phyloP scores from a whole-genome alignment of 805 yeast species.

The Lachancea dasiensis region DNA sequence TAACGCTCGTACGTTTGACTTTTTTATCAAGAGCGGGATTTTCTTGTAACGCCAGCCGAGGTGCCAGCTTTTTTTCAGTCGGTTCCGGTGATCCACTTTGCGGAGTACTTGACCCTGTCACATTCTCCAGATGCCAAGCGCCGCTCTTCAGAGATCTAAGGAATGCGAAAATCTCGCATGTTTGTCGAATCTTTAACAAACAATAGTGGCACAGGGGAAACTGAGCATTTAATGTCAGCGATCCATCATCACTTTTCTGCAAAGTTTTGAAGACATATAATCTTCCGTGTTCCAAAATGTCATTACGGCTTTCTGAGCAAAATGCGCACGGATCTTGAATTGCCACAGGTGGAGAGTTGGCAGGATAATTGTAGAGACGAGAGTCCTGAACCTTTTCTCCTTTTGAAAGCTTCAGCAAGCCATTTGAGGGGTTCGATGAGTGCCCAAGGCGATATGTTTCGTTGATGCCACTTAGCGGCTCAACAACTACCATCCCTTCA shows the following conservation, averaged over 20 bases:
- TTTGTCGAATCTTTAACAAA: constrained; percentile 67
- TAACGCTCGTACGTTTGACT: constrained; percentile 25
- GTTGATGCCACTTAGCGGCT: constrained; percentile 81
- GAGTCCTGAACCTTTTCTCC: constrained; percentile 22
- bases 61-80: constrained; percentile 1
- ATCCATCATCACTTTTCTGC: constrained; percentile 30
- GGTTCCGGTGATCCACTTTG: constrained; percentile 16
- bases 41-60: background rate
- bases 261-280: constrained; percentile 58
- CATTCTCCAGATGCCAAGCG: constrained; percentile 53
- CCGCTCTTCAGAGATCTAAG: constrained; percentile 56
- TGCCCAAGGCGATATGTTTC: constrained; percentile 52
- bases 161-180: constrained; percentile 78
- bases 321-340: constrained; percentile 69
- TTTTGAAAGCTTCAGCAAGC: background rate
- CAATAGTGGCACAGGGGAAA: constrained; percentile 82
- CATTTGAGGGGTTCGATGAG: constrained; percentile 5
- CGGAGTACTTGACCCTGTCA: constrained; percentile 18
- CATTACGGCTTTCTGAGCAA: constrained; percentile 75
- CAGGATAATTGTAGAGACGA: constrained; percentile 40
- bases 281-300: constrained; percentile 69
- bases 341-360: constrained; percentile 63
- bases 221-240: constrained; percentile 27
- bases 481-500: constrained; percentile 76
- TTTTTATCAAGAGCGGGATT: constrained; percentile 19